Evolutionary conservation across 129 eudicot species (phyloP), one percentile per base, ranked within the genome.

Genomic region (Artemisia annua): DNA sequence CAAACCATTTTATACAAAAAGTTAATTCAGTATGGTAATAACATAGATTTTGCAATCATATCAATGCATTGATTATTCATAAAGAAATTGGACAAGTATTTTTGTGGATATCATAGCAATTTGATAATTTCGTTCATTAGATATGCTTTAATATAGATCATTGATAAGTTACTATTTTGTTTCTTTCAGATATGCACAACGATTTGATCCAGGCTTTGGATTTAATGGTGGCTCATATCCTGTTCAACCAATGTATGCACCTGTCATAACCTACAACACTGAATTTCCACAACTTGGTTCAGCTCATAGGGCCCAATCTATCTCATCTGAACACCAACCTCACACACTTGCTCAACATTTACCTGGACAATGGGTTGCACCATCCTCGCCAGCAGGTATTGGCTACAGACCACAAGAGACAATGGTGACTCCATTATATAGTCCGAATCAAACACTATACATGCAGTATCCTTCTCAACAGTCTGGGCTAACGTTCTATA

Each of bases 181-280:
- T 6, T 69, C 54, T 53, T 76, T 48, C 82, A 93, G 98, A 77
- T 93, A 93, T 70, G 79, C 87, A 77, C 98, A 93, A 72, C 88
- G 98, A 67, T 93, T 93, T 57, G 97, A 93, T 70, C 98, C 98
- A 24, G 98, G 98, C 9, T 93, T 93, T 83, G 98, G 97, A 60
- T 93, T 90, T 56, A 87, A 70, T 59, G 88, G 89, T 59, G 89
- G 97, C 32, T 80, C 92, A 11, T 93, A 93, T 49, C 50, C 92
- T 7, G 50, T 93, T 65, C 97, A 90, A 73, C 98, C 98, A n/a
- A 78, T 93, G 86, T 93, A 93, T 65, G 28, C 96, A 56, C 97
- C 97, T 57, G 91, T 91, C 61, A 2, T 93, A 61, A 93, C 87
- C 76, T 93, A 93, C 80, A 93, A 91, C 78, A 87, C 98, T 11